These are phyloP conservation scores for Rauvolfia tetraphylla DNA, from an alignment of 257 asterid species.

Conservation along the genomic window DNA sequence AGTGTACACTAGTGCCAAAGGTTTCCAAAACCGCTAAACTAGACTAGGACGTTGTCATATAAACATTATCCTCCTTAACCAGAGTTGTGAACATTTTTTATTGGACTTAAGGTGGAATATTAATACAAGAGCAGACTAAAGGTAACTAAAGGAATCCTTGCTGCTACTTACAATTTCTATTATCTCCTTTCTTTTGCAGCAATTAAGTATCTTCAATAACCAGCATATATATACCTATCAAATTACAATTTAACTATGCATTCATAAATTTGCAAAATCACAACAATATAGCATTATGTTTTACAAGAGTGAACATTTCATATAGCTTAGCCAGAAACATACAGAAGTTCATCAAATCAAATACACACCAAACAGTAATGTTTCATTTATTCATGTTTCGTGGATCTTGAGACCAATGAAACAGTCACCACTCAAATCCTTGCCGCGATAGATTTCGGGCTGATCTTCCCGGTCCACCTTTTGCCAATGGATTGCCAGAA, in stretches of 20 bases:
- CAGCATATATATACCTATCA: no score
- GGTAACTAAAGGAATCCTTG: no score
- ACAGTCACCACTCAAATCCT: constrained; percentile 14
- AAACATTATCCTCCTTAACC: no score
- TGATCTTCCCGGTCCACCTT: not conserved
- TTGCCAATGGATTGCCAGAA: constrained; percentile 1
- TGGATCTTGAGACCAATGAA: not conserved
- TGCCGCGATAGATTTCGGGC: not conserved
- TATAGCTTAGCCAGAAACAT: not conserved
- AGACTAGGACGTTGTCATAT: no score
- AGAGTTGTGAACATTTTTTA: no score
- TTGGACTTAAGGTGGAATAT: no score
- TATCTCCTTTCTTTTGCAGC: no score
- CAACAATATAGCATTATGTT: not conserved
- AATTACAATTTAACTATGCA: not conserved
- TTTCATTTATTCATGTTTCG: not conserved
- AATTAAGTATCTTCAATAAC: no score
- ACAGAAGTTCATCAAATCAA: not conserved
- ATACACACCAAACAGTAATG: not conserved
- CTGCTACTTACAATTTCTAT: no score
- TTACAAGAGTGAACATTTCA: not conserved
- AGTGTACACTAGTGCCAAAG: no score
- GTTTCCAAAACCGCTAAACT: no score
- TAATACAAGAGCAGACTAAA: no score
- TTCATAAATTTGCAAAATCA: not conserved